Percentiles rank a stretch among this genome's conserved stretches.
Evolutionary conservation across 2,329 filamentous ascomycete genomes (phyloP).

Genomic region (Elsinoe australis): DNA sequence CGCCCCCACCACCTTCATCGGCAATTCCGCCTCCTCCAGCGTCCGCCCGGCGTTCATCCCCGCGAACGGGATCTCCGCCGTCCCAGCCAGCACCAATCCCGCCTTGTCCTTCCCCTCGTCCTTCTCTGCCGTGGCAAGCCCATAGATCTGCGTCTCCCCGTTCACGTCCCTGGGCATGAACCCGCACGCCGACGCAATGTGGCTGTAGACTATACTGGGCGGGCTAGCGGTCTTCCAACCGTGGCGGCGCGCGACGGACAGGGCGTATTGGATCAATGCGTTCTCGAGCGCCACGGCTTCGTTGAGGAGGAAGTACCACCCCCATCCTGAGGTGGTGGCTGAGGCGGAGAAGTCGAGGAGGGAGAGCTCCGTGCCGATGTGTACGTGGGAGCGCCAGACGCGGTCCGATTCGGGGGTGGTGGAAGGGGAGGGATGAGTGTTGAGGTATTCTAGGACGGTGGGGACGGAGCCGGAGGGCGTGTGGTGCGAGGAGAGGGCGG

Average conservation of each 20-base stretch:
- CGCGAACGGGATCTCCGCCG: constrained; percentile 89
- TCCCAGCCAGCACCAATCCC: constrained; percentile 70
- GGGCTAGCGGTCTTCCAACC: constrained; percentile 79
- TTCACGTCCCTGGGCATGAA: constrained; percentile 88
- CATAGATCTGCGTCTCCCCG: constrained; percentile 88
- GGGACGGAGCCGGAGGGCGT: constrained; percentile 66
- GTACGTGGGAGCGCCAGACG: constrained; percentile 67
- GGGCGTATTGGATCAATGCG: constrained; percentile 78
- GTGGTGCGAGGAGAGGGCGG: constrained; percentile 71
- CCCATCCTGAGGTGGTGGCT: constrained; percentile 81
- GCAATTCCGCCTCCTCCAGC: constrained; percentile 58
- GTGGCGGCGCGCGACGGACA: constrained; percentile 60
- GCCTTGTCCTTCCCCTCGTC: constrained; percentile 57
- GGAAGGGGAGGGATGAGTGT: constrained; percentile 50
- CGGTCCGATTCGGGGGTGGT: constrained; percentile 37
- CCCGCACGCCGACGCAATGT: constrained; percentile 84
- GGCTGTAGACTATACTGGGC: constrained; percentile 82
- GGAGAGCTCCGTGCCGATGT: constrained; percentile 77
- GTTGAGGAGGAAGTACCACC: constrained; percentile 94
- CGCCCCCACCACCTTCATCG: constrained; percentile 70
- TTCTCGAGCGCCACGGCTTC: constrained; percentile 92
- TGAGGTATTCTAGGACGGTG: constrained; percentile 67
- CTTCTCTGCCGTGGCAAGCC: constrained; percentile 54
- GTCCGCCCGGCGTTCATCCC: constrained; percentile 74
- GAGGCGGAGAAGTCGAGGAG: constrained; percentile 85